Evolutionary conservation across 176 grass and related monocot species (phyloP).

Genomic region (Cocos nucifera): DNA sequence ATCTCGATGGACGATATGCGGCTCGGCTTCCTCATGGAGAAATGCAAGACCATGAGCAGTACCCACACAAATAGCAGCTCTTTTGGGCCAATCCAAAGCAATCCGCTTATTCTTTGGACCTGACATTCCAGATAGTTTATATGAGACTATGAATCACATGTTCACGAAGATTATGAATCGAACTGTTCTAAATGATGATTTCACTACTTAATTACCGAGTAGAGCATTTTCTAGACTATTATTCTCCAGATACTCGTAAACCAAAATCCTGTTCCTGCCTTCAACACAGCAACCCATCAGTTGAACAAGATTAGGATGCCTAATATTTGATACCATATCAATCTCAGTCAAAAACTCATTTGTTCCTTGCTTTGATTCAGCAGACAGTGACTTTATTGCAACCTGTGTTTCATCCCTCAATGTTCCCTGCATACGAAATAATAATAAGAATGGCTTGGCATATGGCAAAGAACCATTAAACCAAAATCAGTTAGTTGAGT

Average conservation of each 20-base stretch:
- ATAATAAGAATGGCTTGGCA: neutral
- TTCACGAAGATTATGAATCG: neutral
- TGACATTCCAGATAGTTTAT: slow-evolving; percentile 8
- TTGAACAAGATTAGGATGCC: slow-evolving; percentile 65
- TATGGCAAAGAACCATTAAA: too few relatives aligned
- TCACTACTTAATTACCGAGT: slow-evolving; percentile 31
- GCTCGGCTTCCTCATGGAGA: slow-evolving; percentile 58
- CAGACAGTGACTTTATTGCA: slow-evolving; percentile 56
- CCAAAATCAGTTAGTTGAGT: too few relatives aligned
- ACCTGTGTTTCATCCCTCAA: slow-evolving; percentile 34
- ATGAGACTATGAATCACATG: neutral
- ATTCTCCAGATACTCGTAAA: slow-evolving; percentile 52
- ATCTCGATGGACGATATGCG: slow-evolving; percentile 58
- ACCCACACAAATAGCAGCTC: slow-evolving; percentile 48
- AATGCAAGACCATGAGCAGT: slow-evolving; percentile 58
- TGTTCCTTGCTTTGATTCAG: slow-evolving; percentile 54
- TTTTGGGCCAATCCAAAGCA: slow-evolving; percentile 44
- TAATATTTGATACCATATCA: slow-evolving; percentile 46
- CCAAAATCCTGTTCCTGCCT: slow-evolving; percentile 32
- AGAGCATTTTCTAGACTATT: slow-evolving; percentile 53
- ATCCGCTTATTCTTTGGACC: slow-evolving; percentile 43
- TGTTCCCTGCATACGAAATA: neutral
- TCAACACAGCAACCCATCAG: slow-evolving; percentile 53
- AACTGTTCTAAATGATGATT: too few relatives aligned
- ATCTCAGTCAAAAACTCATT: slow-evolving; percentile 64